Conservation (phyloP, 2,329 filamentous ascomycete species). For the Ophiostoma sp. region DNA sequence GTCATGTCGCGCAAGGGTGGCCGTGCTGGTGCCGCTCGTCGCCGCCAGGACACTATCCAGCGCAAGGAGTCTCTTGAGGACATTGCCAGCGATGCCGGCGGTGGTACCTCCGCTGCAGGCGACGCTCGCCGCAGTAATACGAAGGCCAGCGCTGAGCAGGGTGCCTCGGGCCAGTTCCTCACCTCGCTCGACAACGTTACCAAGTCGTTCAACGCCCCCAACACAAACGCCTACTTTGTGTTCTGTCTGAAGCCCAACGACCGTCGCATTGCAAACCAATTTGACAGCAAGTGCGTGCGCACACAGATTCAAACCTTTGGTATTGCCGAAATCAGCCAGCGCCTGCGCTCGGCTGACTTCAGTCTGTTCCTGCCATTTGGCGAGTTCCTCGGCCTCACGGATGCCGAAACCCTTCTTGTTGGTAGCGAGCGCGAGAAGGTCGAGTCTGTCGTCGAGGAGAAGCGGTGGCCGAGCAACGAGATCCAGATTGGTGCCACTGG, state of each 20-base stretch:
- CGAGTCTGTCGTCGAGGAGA: slow-evolving; percentile 87
- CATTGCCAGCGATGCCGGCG: slow-evolving; percentile 44
- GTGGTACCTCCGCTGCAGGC: slow-evolving; percentile 32
- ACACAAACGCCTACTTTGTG: slow-evolving; percentile 91
- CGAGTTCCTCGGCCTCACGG: slow-evolving; percentile 87
- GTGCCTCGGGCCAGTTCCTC: slow-evolving; percentile 89
- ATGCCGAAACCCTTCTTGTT: slow-evolving; percentile 80
- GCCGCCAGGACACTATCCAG: slow-evolving; percentile 38
- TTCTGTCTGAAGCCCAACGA: slow-evolving; percentile 98
- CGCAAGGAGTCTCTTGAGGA: slow-evolving; percentile 49
- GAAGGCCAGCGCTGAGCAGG: slow-evolving; percentile 61
- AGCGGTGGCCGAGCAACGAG: slow-evolving; percentile 89
- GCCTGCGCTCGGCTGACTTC: slow-evolving; percentile 90
- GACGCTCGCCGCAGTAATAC: slow-evolving; percentile 38
- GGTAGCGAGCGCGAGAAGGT: slow-evolving; percentile 91
- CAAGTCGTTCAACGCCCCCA: slow-evolving; percentile 76
- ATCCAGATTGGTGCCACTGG: slow-evolving; percentile 88
- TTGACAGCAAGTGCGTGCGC: slow-evolving; percentile 97
- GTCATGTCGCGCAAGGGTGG: slow-evolving; percentile 75
- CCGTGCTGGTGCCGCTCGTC: slow-evolving; percentile 33
- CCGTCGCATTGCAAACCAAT: slow-evolving; percentile 94
- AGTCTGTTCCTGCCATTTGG: slow-evolving; percentile 93
- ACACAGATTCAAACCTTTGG: slow-evolving; percentile 93
- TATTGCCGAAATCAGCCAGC: slow-evolving; percentile 94
- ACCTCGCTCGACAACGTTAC: slow-evolving; percentile 87